Conservation (phyloP, 352 stramenopile species). For the Phytophthora rubi region DNA sequence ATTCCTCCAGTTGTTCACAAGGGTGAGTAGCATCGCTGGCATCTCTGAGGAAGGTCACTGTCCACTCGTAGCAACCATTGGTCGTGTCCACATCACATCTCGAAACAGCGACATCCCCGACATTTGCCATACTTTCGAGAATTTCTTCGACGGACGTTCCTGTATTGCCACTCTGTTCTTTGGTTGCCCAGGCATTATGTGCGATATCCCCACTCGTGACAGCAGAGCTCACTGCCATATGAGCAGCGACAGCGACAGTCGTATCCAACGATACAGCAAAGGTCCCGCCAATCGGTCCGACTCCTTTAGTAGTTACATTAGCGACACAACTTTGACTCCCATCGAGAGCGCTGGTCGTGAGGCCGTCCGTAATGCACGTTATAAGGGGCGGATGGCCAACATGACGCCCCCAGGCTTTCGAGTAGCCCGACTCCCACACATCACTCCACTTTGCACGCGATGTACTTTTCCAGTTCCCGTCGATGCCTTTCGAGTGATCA, state of each 20-base stretch:
- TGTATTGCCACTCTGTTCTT: constrained; percentile 87
- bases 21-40: constrained; percentile 41
- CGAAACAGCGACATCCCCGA: constrained; percentile 94
- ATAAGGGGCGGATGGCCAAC: constrained; percentile 88
- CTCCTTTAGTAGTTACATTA: constrained; percentile 33
- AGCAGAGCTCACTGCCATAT: constrained; percentile 72
- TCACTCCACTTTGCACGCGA: constrained; percentile 79
- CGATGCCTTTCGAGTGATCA: constrained; percentile 77
- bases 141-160: constrained; percentile 96
- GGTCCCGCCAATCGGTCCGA: constrained; percentile 89
- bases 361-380: constrained; percentile 57
- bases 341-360: constrained; percentile 66
- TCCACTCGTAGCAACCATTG: constrained; percentile 96
- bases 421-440: constrained; percentile 94
- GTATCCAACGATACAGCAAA: constrained; percentile 95
- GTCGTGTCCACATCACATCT: constrained; percentile 80
- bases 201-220: constrained; percentile 86
- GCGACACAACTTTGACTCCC: constrained; percentile 50
- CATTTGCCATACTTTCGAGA: constrained; percentile 92
- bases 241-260: constrained; percentile 30
- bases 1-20: constrained; percentile 72
- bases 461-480: constrained; percentile 93
- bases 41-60: constrained; percentile 94
- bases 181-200: constrained; percentile 93
- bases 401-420: constrained; percentile 96